Conservation (phyloP, 2,329 filamentous ascomycete genomes). For the Catunica adiposa region DNA sequence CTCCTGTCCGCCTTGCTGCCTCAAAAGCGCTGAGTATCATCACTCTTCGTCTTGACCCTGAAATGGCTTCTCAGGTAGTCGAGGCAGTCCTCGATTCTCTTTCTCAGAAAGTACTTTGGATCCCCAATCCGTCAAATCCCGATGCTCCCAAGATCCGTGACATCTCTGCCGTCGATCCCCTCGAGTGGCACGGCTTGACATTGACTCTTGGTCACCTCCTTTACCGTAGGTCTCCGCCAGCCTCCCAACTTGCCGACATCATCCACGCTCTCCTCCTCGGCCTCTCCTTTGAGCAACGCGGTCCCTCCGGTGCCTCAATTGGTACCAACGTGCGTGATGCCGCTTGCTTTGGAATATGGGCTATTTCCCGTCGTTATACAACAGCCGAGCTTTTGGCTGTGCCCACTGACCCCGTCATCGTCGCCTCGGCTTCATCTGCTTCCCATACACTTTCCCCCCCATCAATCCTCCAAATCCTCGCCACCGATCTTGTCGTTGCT, state of each 20-base stretch:
- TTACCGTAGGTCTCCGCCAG: constrained; percentile 67
- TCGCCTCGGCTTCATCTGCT: constrained; percentile 23
- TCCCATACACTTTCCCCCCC: constrained; percentile 18
- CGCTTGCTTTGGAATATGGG: constrained; percentile 93
- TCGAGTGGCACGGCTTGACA: constrained; percentile 85
- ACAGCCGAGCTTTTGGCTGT: constrained; percentile 59
- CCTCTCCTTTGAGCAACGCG: constrained; percentile 75
- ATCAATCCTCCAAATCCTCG: constrained; percentile 58
- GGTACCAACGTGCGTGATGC: constrained; percentile 89
- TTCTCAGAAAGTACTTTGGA: constrained; percentile 39
- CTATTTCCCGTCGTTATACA: constrained; percentile 69
- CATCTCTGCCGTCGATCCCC: constrained; percentile 58
- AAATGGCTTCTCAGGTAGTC: constrained; percentile 74
- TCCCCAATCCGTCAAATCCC: constrained; percentile 22
- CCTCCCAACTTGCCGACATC: constrained; percentile 52
- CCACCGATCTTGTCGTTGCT: constrained; percentile 62
- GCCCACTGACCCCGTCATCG: constrained; percentile 29
- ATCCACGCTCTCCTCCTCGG: constrained; percentile 63
- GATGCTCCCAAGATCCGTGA: constrained; percentile 32
- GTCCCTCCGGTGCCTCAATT: constrained; percentile 65
- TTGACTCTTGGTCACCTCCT: constrained; percentile 74
- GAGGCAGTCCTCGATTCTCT: constrained; percentile 66
- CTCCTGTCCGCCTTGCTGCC: constrained; percentile 73
- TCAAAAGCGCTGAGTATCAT: constrained; percentile 87
- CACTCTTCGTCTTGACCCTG: constrained; percentile 58